Evolutionary conservation across 352 stramenopile species (phyloP).

Genomic region (Aphanomyces invadans): DNA sequence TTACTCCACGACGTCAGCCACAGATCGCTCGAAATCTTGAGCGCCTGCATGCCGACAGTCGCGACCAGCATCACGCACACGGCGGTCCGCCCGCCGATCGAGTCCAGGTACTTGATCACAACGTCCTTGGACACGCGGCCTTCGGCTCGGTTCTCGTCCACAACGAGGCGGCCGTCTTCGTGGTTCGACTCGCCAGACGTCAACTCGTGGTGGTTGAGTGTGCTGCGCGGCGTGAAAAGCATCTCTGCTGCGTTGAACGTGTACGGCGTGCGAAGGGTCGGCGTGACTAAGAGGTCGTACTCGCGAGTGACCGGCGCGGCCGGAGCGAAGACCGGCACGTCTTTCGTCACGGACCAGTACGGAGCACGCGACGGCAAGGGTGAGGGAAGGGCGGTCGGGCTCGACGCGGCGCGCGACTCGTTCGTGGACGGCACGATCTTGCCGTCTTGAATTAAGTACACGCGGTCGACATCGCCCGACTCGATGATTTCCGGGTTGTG

Average conservation of each 20-base stretch:
- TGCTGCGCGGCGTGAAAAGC: conserved; percentile 19
- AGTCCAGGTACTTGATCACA: conserved; percentile 45
- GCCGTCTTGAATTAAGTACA: conserved; percentile 10
- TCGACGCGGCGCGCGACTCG: not conserved
- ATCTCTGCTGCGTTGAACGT: conserved; percentile 12
- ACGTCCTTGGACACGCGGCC: conserved; percentile 53
- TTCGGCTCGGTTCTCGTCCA: conserved; percentile 58
- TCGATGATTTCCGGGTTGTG: conserved; percentile 34
- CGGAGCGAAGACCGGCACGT: not conserved
- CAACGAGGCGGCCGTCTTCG: conserved; percentile 31
- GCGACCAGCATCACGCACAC: not conserved
- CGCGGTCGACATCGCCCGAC: not conserved
- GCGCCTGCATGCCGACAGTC: not conserved
- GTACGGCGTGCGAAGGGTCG: conserved; percentile 10
- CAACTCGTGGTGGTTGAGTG: not conserved
- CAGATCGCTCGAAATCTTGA: conserved; percentile 11
- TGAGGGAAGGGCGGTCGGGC: not conserved
- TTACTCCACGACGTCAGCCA: conserved; percentile 17
- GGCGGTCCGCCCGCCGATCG: conserved; percentile 32
- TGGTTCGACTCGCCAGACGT: not conserved
- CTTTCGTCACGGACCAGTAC: not conserved
- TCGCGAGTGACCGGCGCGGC: not conserved
- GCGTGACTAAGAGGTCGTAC: conserved; percentile 23
- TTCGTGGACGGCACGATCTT: not conserved
- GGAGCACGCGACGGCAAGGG: not conserved